Evolutionary conservation across 352 stramenopile species (phyloP), one percentile per base, ranked within the genome.

Genomic region (Pythium rishiriense): DNA sequence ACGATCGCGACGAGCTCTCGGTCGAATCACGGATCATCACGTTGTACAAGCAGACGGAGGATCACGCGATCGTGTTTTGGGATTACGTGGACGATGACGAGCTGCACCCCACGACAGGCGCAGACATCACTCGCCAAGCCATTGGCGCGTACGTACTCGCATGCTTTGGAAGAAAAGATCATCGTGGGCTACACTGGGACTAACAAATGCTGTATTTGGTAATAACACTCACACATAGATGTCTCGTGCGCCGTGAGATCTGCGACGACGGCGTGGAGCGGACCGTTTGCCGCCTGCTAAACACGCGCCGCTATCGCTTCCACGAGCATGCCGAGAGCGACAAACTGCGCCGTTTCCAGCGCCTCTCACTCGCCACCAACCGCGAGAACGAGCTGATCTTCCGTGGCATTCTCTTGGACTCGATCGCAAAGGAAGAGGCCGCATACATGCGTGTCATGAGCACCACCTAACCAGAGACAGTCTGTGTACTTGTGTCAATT

Each of bases 11-110:
- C n/a, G 47, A 55, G 35, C 17, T 69, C 19, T 48, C 37, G 39
- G 61, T 85, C n/a, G 71, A 73, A 47, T 76, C 49, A 28, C 70
- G 49, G 22, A 58, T 63, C 33, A 49, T 69, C 43, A 73, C 56
- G 14, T 49, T 69, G 59, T 78, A 70, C 62, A 68, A 69, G 55
- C 41, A 63, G 43, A 71, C 57, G 0, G 64, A 69, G 3, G 50
- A 62, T 26, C 55, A 69, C 48, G 71, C 45, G n/a, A 50, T 78
- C 35, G 39, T 70, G 31, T 6, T 76, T 2, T 82, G 65, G 71
- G 71, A 78, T 48, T 75, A 60, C 42, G 55, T 81, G 0, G 72
- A 76, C 47, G 62, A 64, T 25, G 71, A 78, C 49, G 68, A 78
- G 22, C 50, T 73, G 22, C 63, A 74, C 24, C 68, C 71, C 14